Evolutionary conservation across 164 flowering plant genomes (phyloP), one percentile per base, ranked within the genome.

Genomic region (Litsea cubeba): DNA sequence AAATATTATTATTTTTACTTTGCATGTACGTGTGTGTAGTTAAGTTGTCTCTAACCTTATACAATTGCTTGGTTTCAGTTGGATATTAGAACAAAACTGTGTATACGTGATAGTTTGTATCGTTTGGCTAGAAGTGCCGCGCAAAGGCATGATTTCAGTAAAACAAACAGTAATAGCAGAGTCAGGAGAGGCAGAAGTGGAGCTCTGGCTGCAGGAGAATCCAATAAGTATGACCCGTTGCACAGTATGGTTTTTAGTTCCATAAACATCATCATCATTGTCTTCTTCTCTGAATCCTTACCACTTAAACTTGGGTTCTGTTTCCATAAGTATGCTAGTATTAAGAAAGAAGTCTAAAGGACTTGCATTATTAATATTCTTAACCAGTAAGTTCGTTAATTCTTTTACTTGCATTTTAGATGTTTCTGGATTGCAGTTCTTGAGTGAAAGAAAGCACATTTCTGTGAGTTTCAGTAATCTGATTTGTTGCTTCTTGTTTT

Each of bases 101-200:
- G 94, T 82, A 90, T 94, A 70, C 83, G 95, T 81, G 97, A 94
- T 71, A 88, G 98, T 82, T 77, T 94, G 75, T 91, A 94, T 80
- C 97, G 98, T 65, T 86, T 94, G 80, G 98, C 98, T 68, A 83
- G 83, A 80, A 94, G 92, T 87, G 95, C 95, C 3, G 91, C 87
- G 65, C 97, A 88, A 76, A 86, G 98, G 77, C 92, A 87, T 77
- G 82, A 75, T 46, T 73, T 79, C 72, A 76, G 77, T 71, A 80
- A 69, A 65, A 46, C 51, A 25, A 72, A 72, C 50, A 68, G 76
- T 70, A 73, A 77, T 62, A 67, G 62, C 67, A 77, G 78, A 73
- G 87, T 81, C 69, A 76, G 79, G 62, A 76, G 75, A 69, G 85
- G 80, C 75, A 70, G 71, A 50, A 76, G 58, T 76, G 86, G 82